phyloP scores from a whole-genome alignment of 768 basidiomycete genomes.

The Lactarius hatsudake region DNA sequence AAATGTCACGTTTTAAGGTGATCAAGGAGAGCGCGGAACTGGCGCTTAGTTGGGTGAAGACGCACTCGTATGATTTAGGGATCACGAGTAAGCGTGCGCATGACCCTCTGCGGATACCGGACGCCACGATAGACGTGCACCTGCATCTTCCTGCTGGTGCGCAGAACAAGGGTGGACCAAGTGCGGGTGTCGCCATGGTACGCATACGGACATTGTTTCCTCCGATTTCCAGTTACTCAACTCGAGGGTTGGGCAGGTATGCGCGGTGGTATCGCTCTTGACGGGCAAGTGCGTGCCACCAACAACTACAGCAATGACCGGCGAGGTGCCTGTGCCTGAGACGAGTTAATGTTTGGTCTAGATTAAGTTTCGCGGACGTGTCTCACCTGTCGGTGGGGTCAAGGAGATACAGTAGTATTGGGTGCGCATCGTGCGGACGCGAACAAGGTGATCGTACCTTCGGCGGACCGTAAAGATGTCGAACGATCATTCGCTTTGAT shows the following conservation, averaged over 20 bases:
- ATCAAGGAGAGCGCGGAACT: conserved; percentile 91
- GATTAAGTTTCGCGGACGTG: conserved; percentile 81
- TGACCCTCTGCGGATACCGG: conserved; percentile 72
- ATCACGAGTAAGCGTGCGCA: conserved; percentile 67
- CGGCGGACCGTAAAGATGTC: conserved; percentile 83
- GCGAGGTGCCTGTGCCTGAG: conserved; percentile 51
- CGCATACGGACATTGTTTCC: conserved; percentile 22
- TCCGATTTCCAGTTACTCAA: conserved; percentile 2
- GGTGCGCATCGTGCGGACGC: conserved; percentile 88
- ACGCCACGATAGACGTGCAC: conserved; percentile 72
- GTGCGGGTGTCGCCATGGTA: conserved; percentile 88
- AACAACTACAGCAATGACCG: conserved; percentile 83
- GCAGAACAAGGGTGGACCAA: conserved; percentile 92
- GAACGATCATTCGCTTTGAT: conserved; percentile 38
- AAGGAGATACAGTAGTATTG: conserved; percentile 89
- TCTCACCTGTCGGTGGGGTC: conserved; percentile 85
- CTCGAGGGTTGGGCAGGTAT: conserved; percentile 44
- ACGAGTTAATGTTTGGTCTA: conserved; percentile 26
- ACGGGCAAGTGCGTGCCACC: conserved; percentile 72
- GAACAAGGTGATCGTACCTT: conserved; percentile 79
- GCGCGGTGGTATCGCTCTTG: conserved; percentile 83
- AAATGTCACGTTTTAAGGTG: conserved; percentile 42
- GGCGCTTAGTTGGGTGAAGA: conserved; percentile 90
- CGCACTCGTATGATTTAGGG: conserved; percentile 74
- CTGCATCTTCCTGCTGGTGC: conserved; percentile 87